Percentiles rank a stretch among this genome's conserved stretches.
Evolutionary conservation across 176 grass and related monocot genomes (phyloP).

Genomic region (Coix lacrymajobi): DNA sequence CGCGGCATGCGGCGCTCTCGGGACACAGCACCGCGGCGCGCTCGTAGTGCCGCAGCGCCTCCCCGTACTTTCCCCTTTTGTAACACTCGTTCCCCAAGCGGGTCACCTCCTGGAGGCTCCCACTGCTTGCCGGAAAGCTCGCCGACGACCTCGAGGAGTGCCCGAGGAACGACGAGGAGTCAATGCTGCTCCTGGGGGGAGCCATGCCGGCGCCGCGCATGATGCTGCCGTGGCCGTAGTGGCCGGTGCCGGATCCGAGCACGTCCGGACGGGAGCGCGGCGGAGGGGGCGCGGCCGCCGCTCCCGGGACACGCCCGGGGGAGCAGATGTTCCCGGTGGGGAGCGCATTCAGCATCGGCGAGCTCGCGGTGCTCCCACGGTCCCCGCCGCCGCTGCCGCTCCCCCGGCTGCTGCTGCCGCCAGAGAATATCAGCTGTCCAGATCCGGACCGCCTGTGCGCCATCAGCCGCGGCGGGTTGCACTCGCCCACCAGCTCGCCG

Average conservation of each 20-base stretch:
- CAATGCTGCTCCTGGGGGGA: slow-evolving; percentile 26
- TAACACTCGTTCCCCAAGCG: slow-evolving; percentile 74
- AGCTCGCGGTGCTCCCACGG: slow-evolving; percentile 65
- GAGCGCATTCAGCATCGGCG: slow-evolving; percentile 77
- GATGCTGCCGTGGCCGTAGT: slow-evolving; percentile 96
- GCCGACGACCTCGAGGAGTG: slow-evolving; percentile 23
- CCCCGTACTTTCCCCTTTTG: slow-evolving; percentile 59
- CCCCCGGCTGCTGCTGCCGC: slow-evolving; percentile 41
- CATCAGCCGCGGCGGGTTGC: slow-evolving; percentile 19
- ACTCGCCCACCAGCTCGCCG: slow-evolving; percentile 41
- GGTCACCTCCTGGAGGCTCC: slow-evolving; percentile 63
- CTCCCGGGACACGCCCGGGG: slow-evolving; percentile 52
- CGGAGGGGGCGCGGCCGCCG: slow-evolving; percentile 28
- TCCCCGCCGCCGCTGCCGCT: slow-evolving; percentile 46
- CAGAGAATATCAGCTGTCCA: slow-evolving; percentile 73
- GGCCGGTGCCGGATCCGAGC: slow-evolving; percentile 77
- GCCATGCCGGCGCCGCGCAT: slow-evolving; percentile 49
- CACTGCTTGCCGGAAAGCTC: slow-evolving; percentile 13
- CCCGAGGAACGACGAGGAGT: slow-evolving; percentile 11
- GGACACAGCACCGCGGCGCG: slow-evolving; percentile 58
- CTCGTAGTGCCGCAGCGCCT: slow-evolving; percentile 77
- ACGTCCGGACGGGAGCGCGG: slow-evolving; percentile 64
- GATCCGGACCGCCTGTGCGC: slow-evolving; percentile 71
- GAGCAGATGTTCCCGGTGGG: slow-evolving; percentile 85
- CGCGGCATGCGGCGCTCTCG: slow-evolving; percentile 68